phyloP scores from a whole-genome alignment of 805 yeast genomes.

The Isabelozyma gotoi region DNA sequence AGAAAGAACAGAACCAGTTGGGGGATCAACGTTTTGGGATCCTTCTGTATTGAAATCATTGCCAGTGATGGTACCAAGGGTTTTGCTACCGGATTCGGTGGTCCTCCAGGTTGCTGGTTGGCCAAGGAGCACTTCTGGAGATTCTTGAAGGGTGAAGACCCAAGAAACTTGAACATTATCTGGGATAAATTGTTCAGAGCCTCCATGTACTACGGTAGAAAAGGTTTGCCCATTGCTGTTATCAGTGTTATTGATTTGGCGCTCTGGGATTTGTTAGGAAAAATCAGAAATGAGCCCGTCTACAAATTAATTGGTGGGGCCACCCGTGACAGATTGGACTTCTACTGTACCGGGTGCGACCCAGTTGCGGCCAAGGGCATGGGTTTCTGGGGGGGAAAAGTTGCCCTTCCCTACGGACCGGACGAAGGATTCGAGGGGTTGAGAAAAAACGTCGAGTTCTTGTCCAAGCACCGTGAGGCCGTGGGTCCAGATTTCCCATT shows the following conservation, averaged over 20 bases:
- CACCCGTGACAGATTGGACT: conserved; percentile 42
- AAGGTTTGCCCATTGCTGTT: conserved; percentile 48
- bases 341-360: conserved; percentile 50
- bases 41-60: conserved; percentile 49
- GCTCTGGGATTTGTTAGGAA: conserved; percentile 51
- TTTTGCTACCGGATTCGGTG: conserved; percentile 53
- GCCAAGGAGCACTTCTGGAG: conserved; percentile 46
- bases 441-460: conserved; percentile 45
- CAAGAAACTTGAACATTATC: conserved; percentile 43
- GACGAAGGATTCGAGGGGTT: conserved; percentile 51
- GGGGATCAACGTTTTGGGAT: conserved; percentile 53
- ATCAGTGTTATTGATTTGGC: conserved; percentile 50
- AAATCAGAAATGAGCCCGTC: conserved; percentile 50
- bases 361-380: conserved; percentile 48
- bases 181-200: conserved; percentile 53
- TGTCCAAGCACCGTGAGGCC: conserved; percentile 41
- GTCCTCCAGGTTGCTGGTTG: conserved; percentile 51
- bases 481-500: conserved; percentile 54
- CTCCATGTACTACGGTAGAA: conserved; percentile 52
- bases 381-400: conserved; percentile 58
- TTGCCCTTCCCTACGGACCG: conserved; percentile 50
- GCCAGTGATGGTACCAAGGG: conserved; percentile 51
- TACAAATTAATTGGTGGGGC: conserved; percentile 54
- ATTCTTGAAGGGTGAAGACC: conserved; percentile 47
- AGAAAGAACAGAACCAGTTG: conserved; percentile 45